Evolutionary conservation across 2,329 filamentous ascomycete genomes (phyloP).

Genomic region (Scolecobasidium constrictum): DNA sequence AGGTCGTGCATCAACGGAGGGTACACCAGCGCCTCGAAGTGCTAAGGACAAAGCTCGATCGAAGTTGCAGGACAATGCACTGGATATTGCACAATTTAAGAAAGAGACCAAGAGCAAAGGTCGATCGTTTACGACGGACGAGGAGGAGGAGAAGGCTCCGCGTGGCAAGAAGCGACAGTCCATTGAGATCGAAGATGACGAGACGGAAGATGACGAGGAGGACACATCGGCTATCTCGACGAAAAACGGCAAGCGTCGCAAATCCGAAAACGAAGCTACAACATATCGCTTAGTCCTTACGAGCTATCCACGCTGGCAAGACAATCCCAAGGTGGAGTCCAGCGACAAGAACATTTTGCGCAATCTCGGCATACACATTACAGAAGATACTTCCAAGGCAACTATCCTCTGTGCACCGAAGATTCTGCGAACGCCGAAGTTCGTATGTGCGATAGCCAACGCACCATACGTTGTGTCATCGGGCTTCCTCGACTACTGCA

Average conservation of each 20-base stretch:
- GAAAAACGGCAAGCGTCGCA: slow-evolving; percentile 43
- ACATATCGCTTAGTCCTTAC: slow-evolving; percentile 71
- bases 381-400: slow-evolving; percentile 63
- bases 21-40: slow-evolving; percentile 31
- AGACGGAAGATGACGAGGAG: slow-evolving; percentile 20
- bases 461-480: slow-evolving; percentile 69
- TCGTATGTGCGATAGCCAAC: slow-evolving; percentile 74
- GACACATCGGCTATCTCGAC: slow-evolving; percentile 50
- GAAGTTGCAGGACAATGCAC: slow-evolving; percentile 63
- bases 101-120: slow-evolving; percentile 81
- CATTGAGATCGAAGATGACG: slow-evolving; percentile 29
- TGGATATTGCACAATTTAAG: slow-evolving; percentile 82
- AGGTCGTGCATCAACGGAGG: slow-evolving; percentile 42
- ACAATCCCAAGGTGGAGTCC: slow-evolving; percentile 62
- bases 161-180: slow-evolving; percentile 32
- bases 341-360: slow-evolving; percentile 64
- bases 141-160: not conserved
- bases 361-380: slow-evolving; percentile 70
- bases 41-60: slow-evolving; percentile 69
- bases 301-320: slow-evolving; percentile 73
- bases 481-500: slow-evolving; percentile 65
- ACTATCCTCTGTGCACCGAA: slow-evolving; percentile 81
- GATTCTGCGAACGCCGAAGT: slow-evolving; percentile 85
- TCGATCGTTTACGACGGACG: no score
- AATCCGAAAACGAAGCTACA: slow-evolving; percentile 41